These are phyloP conservation scores for Elsinoe fawcettii DNA, from an alignment of 2,329 filamentous ascomycete species.

Conservation along the genomic window DNA sequence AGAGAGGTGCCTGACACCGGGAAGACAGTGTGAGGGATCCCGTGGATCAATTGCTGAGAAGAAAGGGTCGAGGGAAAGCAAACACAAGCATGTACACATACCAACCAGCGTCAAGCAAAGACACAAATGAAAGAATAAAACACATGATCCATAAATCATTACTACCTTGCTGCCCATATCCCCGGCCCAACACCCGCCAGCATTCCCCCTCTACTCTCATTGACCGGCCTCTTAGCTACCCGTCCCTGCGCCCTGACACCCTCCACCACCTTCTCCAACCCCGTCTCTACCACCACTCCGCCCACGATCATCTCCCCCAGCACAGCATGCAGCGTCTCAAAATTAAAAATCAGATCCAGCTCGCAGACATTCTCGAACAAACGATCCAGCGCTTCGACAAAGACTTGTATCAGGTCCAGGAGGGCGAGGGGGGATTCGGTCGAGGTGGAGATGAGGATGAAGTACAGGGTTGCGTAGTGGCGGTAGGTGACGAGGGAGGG, in stretches of 20 bases:
- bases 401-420: conserved; percentile 95
- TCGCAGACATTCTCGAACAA: conserved; percentile 99
- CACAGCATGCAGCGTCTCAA: conserved; percentile 88
- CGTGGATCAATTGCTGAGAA: background rate
- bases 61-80: background rate
- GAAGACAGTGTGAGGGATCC: background rate
- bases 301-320: conserved; percentile 92
- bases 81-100: background rate
- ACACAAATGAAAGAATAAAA: background rate
- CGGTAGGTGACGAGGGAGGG: conserved; percentile 96
- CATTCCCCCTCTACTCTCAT: conserved; percentile 55
- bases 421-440: conserved; percentile 93
- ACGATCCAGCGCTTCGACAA: conserved; percentile 88
- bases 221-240: conserved; percentile 71
- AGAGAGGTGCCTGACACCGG: background rate
- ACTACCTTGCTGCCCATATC: conserved; percentile 32
- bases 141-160: background rate
- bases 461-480: conserved; percentile 96
- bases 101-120: background rate
- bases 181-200: conserved; percentile 24
- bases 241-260: conserved; percentile 70
- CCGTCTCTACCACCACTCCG: conserved; percentile 89
- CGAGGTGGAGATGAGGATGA: conserved; percentile 94
- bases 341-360: conserved; percentile 97
- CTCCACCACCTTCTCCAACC: conserved; percentile 76